Evolutionary conservation across 768 basidiomycete species (phyloP).

Genomic region (Amanita rubescens): DNA sequence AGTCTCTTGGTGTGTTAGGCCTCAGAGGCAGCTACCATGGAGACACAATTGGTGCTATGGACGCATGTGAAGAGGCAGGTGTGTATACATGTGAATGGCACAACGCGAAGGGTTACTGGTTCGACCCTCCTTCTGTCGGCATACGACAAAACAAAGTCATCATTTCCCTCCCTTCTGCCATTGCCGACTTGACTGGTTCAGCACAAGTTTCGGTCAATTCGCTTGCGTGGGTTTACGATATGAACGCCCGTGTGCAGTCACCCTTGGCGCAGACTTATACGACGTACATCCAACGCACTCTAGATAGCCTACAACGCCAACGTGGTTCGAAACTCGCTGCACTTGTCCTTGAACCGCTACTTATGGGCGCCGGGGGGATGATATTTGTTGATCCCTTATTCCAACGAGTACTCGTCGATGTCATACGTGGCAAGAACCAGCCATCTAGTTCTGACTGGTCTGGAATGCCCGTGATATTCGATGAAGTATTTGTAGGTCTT

Average conservation of each 20-base stretch:
- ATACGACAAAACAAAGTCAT: constrained; percentile 52
- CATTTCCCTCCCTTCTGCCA: constrained; percentile 47
- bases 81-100: constrained; percentile 98
- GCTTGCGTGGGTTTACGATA: constrained; percentile 61
- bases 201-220: constrained; percentile 31
- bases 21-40: constrained; percentile 94
- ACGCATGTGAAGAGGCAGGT: constrained; percentile 77
- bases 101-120: constrained; percentile 85
- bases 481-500: constrained; percentile 95
- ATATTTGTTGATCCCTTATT: constrained; percentile 95
- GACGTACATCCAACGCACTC: constrained; percentile 42
- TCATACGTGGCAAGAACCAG: constrained; percentile 44
- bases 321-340: constrained; percentile 52
- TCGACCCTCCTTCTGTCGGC: constrained; percentile 78
- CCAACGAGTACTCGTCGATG: constrained; percentile 81
- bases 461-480: constrained; percentile 86
- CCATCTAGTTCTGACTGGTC: constrained; percentile 33
- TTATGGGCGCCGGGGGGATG: constrained; percentile 97
- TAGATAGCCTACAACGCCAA: constrained; percentile 37
- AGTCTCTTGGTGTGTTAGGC: constrained; percentile 70
- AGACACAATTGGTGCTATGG: constrained; percentile 97
- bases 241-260: constrained; percentile 50
- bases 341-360: constrained; percentile 82
- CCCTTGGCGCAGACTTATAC: constrained; percentile 61
- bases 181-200: constrained; percentile 26